These are phyloP conservation scores for Galerina sulciceps DNA, from an alignment of 768 basidiomycete species.

Conservation along the genomic window DNA sequence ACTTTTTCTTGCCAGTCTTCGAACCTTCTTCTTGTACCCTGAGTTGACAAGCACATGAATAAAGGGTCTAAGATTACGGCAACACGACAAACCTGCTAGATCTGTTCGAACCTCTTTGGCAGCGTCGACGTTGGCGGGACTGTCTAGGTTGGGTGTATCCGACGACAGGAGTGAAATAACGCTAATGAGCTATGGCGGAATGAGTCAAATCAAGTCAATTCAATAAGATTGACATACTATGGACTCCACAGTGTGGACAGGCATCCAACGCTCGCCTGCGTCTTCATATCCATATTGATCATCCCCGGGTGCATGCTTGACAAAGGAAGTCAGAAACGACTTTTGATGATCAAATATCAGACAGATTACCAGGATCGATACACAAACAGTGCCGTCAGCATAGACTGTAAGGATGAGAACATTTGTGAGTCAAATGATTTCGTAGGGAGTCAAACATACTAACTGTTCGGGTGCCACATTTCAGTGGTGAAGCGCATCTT, in stretches of 20 bases:
- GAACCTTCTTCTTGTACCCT: conserved; percentile 97
- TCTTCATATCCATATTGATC: conserved; percentile 98
- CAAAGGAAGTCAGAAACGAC: conserved; percentile 6
- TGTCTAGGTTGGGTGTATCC: conserved; percentile 88
- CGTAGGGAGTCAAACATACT: conserved; percentile 27
- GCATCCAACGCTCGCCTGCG: conserved; percentile 96
- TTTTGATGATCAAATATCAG: background rate
- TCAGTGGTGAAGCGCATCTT: conserved; percentile 96
- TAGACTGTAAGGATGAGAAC: conserved; percentile 68
- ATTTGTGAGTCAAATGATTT: conserved; percentile 1
- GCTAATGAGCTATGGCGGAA: conserved; percentile 74
- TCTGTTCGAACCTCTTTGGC: conserved; percentile 85
- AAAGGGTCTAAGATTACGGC: background rate
- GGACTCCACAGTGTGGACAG: conserved; percentile 95
- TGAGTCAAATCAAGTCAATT: conserved; percentile 11
- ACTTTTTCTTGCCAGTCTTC: conserved; percentile 81
- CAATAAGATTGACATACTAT: conserved; percentile 63
- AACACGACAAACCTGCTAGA: conserved; percentile 48
- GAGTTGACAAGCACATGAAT: conserved; percentile 26
- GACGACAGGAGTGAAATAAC: conserved; percentile 96
- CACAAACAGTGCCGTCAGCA: conserved; percentile 89
- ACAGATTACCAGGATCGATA: conserved; percentile 83
- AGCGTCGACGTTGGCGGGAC: conserved; percentile 96
- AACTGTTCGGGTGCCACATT: conserved; percentile 99
- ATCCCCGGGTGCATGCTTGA: conserved; percentile 91